phyloP scores from a whole-genome alignment of 169 alveolate genomes.

The Besnoitia besnoiti region DNA sequence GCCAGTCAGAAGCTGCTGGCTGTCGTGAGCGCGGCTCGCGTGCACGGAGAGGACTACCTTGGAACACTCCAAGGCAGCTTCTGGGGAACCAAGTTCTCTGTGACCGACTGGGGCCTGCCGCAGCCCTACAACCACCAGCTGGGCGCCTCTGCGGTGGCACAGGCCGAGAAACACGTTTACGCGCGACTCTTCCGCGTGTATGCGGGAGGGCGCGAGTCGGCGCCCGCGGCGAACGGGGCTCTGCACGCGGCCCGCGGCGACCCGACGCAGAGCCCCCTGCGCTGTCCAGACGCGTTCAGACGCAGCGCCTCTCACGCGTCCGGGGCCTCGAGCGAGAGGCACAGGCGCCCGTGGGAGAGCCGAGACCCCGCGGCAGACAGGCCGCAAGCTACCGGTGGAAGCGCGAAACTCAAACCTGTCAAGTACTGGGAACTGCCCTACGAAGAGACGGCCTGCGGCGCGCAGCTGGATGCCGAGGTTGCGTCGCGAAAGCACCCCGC shows the following conservation, averaged over 20 bases:
- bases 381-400: too few species aligned
- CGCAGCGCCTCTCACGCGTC: too few species aligned
- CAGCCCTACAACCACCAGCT: conserved; percentile 1
- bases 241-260: too few species aligned
- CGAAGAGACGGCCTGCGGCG: neutral
- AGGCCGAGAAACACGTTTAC: neutral
- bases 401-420: neutral
- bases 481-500: neutral
- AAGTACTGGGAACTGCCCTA: conserved; percentile 27
- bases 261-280: too few species aligned
- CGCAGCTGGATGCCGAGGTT: neutral
- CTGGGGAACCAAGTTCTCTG: conserved; percentile 43
- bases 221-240: neutral
- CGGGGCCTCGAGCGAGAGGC: neutral
- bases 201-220: too few species aligned
- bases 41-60: neutral
- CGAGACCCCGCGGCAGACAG: neutral
- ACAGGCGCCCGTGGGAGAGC: neutral
- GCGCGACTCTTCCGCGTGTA: conserved; percentile 21
- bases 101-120: conserved; percentile 24
- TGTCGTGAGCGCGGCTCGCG: neutral
- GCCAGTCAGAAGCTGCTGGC: conserved; percentile 18
- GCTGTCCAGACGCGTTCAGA: too few species aligned
- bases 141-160: neutral
- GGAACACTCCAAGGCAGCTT: conserved; percentile 12